Conservation (phyloP, 2,329 filamentous ascomycete species). For the Xylariaceae sp. region DNA sequence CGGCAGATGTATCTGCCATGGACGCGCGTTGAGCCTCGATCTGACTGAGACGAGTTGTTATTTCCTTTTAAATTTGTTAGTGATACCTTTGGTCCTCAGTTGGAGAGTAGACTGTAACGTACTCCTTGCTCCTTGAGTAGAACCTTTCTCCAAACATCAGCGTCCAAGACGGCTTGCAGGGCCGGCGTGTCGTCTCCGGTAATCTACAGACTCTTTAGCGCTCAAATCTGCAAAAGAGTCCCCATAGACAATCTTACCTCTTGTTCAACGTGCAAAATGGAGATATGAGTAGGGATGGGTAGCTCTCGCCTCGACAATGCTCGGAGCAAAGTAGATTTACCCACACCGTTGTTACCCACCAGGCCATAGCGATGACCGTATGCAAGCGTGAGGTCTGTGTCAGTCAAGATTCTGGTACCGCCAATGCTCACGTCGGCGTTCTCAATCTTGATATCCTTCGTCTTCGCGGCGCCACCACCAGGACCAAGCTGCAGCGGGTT, state of each 20-base stretch:
- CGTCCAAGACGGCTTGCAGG: constrained; percentile 89
- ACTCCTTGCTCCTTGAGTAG: constrained; percentile 82
- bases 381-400: constrained; percentile 83
- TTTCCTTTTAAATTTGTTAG: constrained; percentile 54
- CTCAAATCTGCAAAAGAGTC: not conserved
- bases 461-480: constrained; percentile 68
- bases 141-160: constrained; percentile 97
- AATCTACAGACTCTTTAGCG: constrained; percentile 51
- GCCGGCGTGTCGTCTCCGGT: constrained; percentile 92
- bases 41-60: constrained; percentile 65
- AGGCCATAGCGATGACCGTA: constrained; percentile 94
- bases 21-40: constrained; percentile 72
- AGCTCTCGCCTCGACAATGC: constrained; percentile 91
- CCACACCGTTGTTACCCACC: constrained; percentile 98
- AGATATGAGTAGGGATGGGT: constrained; percentile 92
- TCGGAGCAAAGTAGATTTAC: constrained; percentile 89
- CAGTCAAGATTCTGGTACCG: constrained; percentile 80
- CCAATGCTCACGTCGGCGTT: constrained; percentile 92
- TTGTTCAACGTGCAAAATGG: constrained; percentile 97
- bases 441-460: constrained; percentile 98
- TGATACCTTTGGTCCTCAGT: not conserved
- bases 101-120: constrained; percentile 31
- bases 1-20: constrained; percentile 85
- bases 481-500: constrained; percentile 87
- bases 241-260: constrained; percentile 55